A percentile compares a stretch with the other conserved stretches of the same genome.
phyloP scores from a whole-genome alignment of 768 basidiomycete genomes.

The Butyriboletus loyo region DNA sequence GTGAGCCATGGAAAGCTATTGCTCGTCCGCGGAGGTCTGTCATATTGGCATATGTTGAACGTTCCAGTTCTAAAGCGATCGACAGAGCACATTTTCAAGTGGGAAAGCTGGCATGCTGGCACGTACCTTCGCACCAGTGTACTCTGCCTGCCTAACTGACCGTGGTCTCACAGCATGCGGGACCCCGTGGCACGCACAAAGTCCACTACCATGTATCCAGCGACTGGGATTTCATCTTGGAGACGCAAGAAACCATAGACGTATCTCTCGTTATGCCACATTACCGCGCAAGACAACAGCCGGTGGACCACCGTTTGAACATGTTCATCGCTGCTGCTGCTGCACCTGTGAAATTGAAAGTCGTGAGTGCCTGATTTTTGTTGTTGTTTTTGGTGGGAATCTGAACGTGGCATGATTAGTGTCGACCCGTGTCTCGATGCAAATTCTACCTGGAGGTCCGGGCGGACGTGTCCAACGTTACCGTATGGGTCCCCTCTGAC shows the following conservation, averaged over 20 bases:
- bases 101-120: conserved; percentile 20
- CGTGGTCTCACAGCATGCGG: conserved; percentile 19
- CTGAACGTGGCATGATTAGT: conserved; percentile 37
- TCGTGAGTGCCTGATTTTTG: conserved; percentile 47
- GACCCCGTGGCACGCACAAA: conserved; percentile 52
- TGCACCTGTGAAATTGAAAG: conserved; percentile 63
- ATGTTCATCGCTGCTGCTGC: conserved; percentile 59
- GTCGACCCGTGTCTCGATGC: conserved; percentile 51
- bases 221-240: conserved; percentile 68
- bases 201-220: conserved; percentile 59
- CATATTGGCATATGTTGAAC: background rate
- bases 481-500: conserved; percentile 76
- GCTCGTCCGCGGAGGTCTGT: conserved; percentile 31
- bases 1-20: conserved; percentile 22
- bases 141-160: background rate
- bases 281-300: conserved; percentile 73
- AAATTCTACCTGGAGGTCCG: conserved; percentile 64
- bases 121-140: background rate
- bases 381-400: background rate
- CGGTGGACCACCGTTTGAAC: conserved; percentile 65
- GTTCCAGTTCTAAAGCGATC: conserved; percentile 6
- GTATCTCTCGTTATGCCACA: conserved; percentile 71
- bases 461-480: conserved; percentile 65
- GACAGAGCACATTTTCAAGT: conserved; percentile 23
- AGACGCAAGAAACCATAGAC: conserved; percentile 52